These are phyloP conservation scores for Penicillium sclerotigenum DNA, from an alignment of 2,329 filamentous ascomycete species.

Conservation along the genomic window DNA sequence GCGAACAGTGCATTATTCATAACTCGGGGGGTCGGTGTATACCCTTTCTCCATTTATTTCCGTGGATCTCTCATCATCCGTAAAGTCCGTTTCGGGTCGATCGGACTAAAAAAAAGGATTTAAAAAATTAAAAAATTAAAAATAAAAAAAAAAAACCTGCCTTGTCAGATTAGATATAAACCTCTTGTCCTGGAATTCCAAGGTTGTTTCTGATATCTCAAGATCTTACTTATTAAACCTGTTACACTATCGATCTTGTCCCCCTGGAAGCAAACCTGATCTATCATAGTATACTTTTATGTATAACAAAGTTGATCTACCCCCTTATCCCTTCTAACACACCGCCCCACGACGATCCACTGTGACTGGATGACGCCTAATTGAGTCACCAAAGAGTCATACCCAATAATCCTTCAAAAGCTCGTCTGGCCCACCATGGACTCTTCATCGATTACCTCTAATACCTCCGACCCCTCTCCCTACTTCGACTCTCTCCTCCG, in stretches of 20 bases:
- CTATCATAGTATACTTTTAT: background rate
- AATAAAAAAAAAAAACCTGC: background rate
- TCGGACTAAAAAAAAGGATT: background rate
- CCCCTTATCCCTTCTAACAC: conserved; percentile 12
- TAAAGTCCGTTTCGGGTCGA: conserved; percentile 8
- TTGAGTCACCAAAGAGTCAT: conserved; percentile 37
- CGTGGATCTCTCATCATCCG: conserved; percentile 5
- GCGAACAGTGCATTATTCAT: conserved; percentile 1
- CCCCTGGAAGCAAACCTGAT: background rate
- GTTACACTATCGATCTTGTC: conserved; percentile 1
- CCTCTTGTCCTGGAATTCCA: background rate
- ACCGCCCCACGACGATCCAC: conserved; percentile 26
- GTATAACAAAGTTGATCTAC: background rate
- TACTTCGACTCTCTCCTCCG: conserved; percentile 42
- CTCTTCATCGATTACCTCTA: conserved; percentile 11
- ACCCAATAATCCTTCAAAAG: conserved; percentile 27
- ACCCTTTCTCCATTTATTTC: conserved; percentile 5
- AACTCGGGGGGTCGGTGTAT: background rate
- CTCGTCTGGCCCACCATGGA: conserved; percentile 26
- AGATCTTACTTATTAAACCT: background rate
- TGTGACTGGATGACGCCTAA: conserved; percentile 27
- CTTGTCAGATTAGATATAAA: conserved; percentile 9
- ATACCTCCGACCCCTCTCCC: conserved; percentile 32
- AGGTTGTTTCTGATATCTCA: background rate
- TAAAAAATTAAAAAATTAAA: background rate